phyloP scores from a whole-genome alignment of 2,329 filamentous ascomycete genomes.

The Grosmannia penicillata region DNA sequence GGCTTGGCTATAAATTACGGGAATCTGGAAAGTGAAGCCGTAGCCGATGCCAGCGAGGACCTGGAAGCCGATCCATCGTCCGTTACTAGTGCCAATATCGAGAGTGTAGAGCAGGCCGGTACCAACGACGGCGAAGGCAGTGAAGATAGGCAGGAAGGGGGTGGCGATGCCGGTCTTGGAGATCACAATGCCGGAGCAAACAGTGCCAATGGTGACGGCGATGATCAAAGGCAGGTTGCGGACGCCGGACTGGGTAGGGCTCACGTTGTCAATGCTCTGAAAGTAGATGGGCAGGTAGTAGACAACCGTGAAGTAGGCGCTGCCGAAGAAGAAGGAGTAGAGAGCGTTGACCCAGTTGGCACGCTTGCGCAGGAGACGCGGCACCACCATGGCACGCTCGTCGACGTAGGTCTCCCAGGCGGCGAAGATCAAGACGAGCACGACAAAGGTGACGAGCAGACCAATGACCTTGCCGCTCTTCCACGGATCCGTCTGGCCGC shows the following conservation, averaged over 20 bases:
- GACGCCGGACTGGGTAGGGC: conserved; percentile 22
- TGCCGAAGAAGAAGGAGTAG: conserved; percentile 26
- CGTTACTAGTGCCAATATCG: conserved; percentile 15
- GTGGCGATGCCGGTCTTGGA: conserved; percentile 17
- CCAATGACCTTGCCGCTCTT: conserved; percentile 18
- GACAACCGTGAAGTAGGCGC: conserved; percentile 27
- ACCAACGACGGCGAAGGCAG: conserved; percentile 20
- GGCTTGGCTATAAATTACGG: conserved; percentile 23
- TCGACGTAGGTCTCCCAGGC: conserved; percentile 21
- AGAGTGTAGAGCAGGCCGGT: conserved; percentile 24
- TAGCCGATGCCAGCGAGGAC: conserved; percentile 29
- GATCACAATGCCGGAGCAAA: conserved; percentile 20
- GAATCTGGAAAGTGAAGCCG: conserved; percentile 29
- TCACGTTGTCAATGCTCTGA: conserved; percentile 28
- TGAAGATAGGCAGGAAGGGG: conserved; percentile 22
- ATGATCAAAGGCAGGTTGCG: conserved; percentile 25
- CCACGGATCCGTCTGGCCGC: conserved; percentile 24
- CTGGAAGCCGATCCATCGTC: conserved; percentile 32
- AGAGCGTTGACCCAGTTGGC: conserved; percentile 26
- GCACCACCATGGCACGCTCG: conserved; percentile 33
- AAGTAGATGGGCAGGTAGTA: conserved; percentile 37
- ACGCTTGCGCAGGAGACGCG: conserved; percentile 26
- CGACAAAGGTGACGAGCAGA: conserved; percentile 17
- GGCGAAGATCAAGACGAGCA: conserved; percentile 15
- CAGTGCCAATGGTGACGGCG: conserved; percentile 20